A percentile compares a stretch with the other conserved stretches of the same genome.
Conservation (phyloP, 345 rosid species). For the Mercurialis annua region DNA sequence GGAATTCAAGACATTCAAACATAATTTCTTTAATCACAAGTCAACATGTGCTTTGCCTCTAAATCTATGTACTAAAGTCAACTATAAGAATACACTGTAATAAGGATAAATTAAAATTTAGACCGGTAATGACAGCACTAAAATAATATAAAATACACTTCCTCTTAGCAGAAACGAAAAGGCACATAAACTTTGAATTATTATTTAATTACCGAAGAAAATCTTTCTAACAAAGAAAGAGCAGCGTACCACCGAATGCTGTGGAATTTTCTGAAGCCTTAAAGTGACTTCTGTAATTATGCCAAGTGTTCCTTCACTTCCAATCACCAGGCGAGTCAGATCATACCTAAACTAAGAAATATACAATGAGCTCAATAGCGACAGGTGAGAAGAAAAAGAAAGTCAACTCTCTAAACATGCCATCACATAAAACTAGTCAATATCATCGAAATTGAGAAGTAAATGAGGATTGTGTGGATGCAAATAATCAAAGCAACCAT, state of each 20-base stretch:
- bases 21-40: background rate
- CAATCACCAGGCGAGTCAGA: slow-evolving; percentile 81
- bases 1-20: background rate
- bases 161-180: background rate
- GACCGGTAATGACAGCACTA: background rate
- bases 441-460: background rate
- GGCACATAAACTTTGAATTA: background rate
- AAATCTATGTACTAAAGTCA: background rate
- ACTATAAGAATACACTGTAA: no score
- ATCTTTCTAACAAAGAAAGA: slow-evolving; percentile 9
- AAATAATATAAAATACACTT: background rate
- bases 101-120: background rate
- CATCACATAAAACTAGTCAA: background rate
- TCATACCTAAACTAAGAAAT: slow-evolving; percentile 54
- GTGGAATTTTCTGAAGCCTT: slow-evolving; percentile 85
- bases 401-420: background rate
- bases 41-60: background rate
- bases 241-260: slow-evolving; percentile 74
- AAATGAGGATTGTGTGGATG: background rate
- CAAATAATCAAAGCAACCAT: slow-evolving; percentile 1
- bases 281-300: slow-evolving; percentile 83
- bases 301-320: slow-evolving; percentile 96
- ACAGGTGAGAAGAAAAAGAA: background rate
- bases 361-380: slow-evolving; percentile 10
- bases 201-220: background rate